A percentile compares a stretch with the other conserved stretches of the same genome.
These are phyloP conservation scores for Kuraishia molischiana DNA, from an alignment of 805 yeast genomes.

Conservation along the genomic window DNA sequence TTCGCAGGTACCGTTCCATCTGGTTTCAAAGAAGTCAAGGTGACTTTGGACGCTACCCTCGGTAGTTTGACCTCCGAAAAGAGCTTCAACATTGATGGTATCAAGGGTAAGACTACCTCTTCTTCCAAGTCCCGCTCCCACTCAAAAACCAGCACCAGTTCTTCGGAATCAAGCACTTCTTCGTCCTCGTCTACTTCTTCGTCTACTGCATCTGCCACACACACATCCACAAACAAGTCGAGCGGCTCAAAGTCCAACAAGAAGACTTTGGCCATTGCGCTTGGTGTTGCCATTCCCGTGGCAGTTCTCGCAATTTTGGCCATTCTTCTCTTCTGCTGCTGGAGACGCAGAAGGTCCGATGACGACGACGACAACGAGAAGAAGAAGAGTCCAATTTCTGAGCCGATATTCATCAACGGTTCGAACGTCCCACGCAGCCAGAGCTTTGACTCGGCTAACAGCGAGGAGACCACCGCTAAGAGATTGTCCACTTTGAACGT, in stretches of 20 bases:
- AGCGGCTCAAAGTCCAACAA: slow-evolving; percentile 14
- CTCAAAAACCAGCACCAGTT: slow-evolving; percentile 15
- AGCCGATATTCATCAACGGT: slow-evolving; percentile 26
- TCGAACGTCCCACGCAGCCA: slow-evolving; percentile 8
- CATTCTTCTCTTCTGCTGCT: slow-evolving; percentile 46
- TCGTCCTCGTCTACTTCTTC: slow-evolving; percentile 15
- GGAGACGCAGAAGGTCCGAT: slow-evolving; percentile 30
- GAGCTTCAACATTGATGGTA: slow-evolving; percentile 44
- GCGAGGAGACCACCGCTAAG: slow-evolving; percentile 11
- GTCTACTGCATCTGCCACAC: slow-evolving; percentile 17
- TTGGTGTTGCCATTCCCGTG: slow-evolving; percentile 80
- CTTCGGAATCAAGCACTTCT: slow-evolving; percentile 18
- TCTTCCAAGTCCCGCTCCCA: slow-evolving; percentile 16
- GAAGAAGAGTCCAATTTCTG: slow-evolving; percentile 23
- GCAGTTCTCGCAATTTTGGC: slow-evolving; percentile 37
- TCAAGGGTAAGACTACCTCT: slow-evolving; percentile 12
- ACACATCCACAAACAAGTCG: slow-evolving; percentile 6
- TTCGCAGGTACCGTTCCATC: slow-evolving; percentile 59
- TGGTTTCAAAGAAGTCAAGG: slow-evolving; percentile 27
- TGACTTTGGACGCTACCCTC: slow-evolving; percentile 32
- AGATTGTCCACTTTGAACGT: slow-evolving; percentile 42
- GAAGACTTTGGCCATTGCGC: slow-evolving; percentile 72
- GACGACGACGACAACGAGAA: slow-evolving; percentile 14
- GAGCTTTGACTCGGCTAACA: slow-evolving; percentile 8
- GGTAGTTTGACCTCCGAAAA: slow-evolving; percentile 25